Percentiles rank a stretch among this genome's conserved stretches.
These are phyloP conservation scores for Elongisporangium undulatum DNA, from an alignment of 352 stramenopile species.

Conservation along the genomic window DNA sequence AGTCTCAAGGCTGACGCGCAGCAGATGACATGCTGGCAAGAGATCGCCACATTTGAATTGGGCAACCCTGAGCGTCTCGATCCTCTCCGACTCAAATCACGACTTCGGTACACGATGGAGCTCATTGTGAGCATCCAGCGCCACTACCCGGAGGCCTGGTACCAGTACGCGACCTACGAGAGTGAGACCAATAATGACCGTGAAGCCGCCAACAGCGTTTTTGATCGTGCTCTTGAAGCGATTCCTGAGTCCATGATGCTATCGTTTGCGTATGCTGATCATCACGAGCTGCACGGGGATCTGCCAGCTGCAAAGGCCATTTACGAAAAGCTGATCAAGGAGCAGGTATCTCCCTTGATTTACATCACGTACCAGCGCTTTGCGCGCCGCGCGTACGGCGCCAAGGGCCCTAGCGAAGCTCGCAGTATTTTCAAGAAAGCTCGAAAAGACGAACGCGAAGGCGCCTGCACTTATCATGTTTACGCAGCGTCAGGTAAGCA, in stretches of 20 bases:
- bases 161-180: slow-evolving; percentile 82
- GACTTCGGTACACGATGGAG: slow-evolving; percentile 83
- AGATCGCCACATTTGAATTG: slow-evolving; percentile 73
- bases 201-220: slow-evolving; percentile 59
- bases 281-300: slow-evolving; percentile 72
- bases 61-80: slow-evolving; percentile 80
- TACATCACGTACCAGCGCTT: slow-evolving; percentile 88
- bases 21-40: slow-evolving; percentile 76
- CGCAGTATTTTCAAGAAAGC: slow-evolving; percentile 79
- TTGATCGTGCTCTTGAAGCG: slow-evolving; percentile 70
- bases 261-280: slow-evolving; percentile 76
- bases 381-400: slow-evolving; percentile 63
- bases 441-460: slow-evolving; percentile 78
- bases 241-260: slow-evolving; percentile 80
- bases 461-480: slow-evolving; percentile 79
- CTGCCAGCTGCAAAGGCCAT: slow-evolving; percentile 62
- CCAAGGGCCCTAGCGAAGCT: slow-evolving; percentile 71
- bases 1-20: slow-evolving; percentile 25
- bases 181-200: slow-evolving; percentile 61
- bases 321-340: slow-evolving; percentile 79
- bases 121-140: slow-evolving; percentile 73
- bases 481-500: slow-evolving; percentile 71
- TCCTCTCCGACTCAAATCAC: slow-evolving; percentile 67
- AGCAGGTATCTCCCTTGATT: slow-evolving; percentile 62
- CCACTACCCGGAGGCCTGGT: slow-evolving; percentile 80